Base-by-base conservation (phyloP, 495 filamentous ascomycete genomes). In the Xylaria acuta region DNA sequence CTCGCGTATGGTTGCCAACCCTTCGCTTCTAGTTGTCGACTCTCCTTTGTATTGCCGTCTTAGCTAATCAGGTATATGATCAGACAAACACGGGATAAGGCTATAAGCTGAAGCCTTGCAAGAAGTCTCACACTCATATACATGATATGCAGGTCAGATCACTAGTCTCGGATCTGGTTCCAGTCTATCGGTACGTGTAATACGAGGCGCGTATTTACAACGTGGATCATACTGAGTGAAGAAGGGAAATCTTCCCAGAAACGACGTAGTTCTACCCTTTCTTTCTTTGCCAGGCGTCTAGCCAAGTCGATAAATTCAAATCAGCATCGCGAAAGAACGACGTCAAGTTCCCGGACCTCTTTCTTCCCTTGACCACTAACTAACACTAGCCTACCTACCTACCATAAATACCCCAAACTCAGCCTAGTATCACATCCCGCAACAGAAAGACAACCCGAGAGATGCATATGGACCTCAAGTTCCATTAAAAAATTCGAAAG, bases 291-390 rank as follows among this genome's bases (percentile, higher is more conserved):
- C 5, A 22, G 22, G 18, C 6, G 47, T 18, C 16, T 4, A 45
- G 43, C 20, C 18, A 45, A 45, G 18, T 45, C 14, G 20, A 45
- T 20, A 45, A 45, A 5, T 49, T 8, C 18, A 49, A 22, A 9
- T 3, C 3, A 25, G 8, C 49, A 53, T 53, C 22, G 8, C 8
- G 27, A 51, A 11, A 53, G 49, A 27, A 22, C 36, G n/a, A n/a
- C n/a, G n/a, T n/a, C n/a, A n/a, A n/a, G n/a, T 43, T 43, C 69
- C 43, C 56, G 34, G 6, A 64, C 59, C 59, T 64, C 63, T 4
- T 71, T 30, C 47, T 64, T 56, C 41, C 38, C 41, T 64, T 30
- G 18, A 12, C 5, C n/a, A n/a, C n/a, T n/a, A n/a, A n/a, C 30
- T 9, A 25, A 4, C 16, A 27, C 22, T 6, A 27, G 8, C n/a